phyloP scores from a whole-genome alignment of 441 rosid species.

The Populus hybrid region DNA sequence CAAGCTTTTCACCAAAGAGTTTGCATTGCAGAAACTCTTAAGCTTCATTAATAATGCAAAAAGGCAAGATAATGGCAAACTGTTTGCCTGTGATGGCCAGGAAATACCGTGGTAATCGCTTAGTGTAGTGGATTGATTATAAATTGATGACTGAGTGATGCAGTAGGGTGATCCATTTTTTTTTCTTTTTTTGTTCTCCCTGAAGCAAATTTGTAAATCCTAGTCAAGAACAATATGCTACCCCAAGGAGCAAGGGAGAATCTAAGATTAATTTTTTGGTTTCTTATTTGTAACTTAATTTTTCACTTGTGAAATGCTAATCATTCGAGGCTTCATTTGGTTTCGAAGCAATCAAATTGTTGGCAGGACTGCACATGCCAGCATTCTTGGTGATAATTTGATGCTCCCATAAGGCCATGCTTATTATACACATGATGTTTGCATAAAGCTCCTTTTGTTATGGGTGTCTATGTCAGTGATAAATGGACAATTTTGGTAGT shows the following conservation, averaged over 20 bases:
- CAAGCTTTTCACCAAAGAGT: slow-evolving; percentile 81
- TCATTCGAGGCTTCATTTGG: background rate
- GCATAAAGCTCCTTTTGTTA: too few species aligned
- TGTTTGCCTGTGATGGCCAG: slow-evolving; percentile 95
- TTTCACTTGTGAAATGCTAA: background rate
- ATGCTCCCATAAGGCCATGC: too few species aligned
- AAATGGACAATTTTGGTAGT: too few species aligned
- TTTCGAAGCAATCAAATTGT: background rate
- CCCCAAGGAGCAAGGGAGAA: background rate
- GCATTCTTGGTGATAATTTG: background rate
- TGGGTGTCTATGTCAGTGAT: too few species aligned
- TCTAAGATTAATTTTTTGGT: background rate
- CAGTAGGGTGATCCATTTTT: too few species aligned
- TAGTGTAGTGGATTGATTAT: background rate
- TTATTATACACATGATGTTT: too few species aligned
- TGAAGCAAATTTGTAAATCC: background rate
- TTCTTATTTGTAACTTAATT: background rate
- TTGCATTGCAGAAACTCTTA: slow-evolving; percentile 69
- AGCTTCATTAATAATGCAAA: slow-evolving; percentile 60
- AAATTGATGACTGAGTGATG: too few species aligned
- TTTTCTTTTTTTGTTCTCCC: background rate
- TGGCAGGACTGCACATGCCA: background rate
- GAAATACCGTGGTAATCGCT: slow-evolving; percentile 67
- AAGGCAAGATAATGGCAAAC: slow-evolving; percentile 74
- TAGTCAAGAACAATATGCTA: background rate